Conservation (phyloP, 2,329 filamentous ascomycete species). For the Fusarium tuaranense region DNA sequence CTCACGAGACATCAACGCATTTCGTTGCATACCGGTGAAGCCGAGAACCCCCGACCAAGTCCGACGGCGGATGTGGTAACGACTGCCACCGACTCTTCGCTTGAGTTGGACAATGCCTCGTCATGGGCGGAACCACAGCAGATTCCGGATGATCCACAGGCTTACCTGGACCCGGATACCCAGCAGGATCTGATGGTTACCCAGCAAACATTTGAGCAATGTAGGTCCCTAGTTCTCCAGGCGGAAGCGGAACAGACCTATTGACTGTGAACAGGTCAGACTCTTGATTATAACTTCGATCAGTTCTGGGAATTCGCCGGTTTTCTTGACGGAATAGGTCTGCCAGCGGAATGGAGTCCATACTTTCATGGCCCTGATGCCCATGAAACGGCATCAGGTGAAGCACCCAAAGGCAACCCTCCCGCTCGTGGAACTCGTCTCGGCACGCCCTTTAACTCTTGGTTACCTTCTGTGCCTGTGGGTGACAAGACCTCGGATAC, state of each 20-base stretch:
- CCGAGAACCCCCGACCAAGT: constrained; percentile 38
- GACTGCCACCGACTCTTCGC: neutral
- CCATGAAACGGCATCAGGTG: constrained; percentile 1
- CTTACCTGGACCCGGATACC: neutral
- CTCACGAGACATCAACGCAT: constrained; percentile 59
- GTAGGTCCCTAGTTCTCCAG: neutral
- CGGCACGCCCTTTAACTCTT: constrained; percentile 52
- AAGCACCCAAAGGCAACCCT: neutral
- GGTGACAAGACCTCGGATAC: constrained; percentile 42
- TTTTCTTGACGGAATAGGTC: constrained; percentile 52
- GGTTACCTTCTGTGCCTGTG: constrained; percentile 52
- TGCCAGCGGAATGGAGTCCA: constrained; percentile 54
- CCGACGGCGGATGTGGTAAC: constrained; percentile 30
- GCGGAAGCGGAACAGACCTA: neutral
- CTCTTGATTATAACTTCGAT: constrained; percentile 34
- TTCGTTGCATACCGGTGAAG: constrained; percentile 47
- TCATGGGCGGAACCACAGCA: constrained; percentile 11
- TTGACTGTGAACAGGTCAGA: neutral
- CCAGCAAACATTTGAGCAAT: neutral
- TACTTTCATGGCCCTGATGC: constrained; percentile 47
- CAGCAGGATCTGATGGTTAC: neutral
- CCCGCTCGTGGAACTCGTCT: constrained; percentile 26
- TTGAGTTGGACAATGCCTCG: constrained; percentile 8
- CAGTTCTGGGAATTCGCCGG: constrained; percentile 54
- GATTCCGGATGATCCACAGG: neutral